Evolutionary conservation across 169 alveolate species (phyloP).

Genomic region (Perkinsus marinus): DNA sequence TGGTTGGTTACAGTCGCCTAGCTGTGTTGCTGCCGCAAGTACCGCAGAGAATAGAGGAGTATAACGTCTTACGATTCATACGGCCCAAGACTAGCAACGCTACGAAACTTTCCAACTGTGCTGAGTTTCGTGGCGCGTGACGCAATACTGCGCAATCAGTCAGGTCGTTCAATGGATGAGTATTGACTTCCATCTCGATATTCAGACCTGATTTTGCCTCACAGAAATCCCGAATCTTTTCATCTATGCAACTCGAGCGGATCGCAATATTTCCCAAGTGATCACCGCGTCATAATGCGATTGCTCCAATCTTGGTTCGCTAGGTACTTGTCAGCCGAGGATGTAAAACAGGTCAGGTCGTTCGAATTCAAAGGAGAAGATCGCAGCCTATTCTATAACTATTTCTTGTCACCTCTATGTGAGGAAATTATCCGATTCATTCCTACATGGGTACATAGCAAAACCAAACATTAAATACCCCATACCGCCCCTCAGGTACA

Average conservation of each 20-base stretch:
- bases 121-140: not conserved
- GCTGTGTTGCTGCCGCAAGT: too few species aligned
- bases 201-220: too few species aligned
- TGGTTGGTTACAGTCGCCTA: too few species aligned
- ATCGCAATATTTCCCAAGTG: too few species aligned
- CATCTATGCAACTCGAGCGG: too few species aligned
- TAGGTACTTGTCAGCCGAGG: not conserved
- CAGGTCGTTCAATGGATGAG: too few species aligned
- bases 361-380: not conserved
- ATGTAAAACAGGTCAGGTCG: not conserved
- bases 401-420: not conserved
- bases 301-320: not conserved
- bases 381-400: not conserved
- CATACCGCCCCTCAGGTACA: not conserved
- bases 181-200: too few species aligned
- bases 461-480: not conserved
- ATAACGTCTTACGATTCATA: too few species aligned
- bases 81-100: too few species aligned
- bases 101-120: too few species aligned
- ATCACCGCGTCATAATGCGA: not conserved
- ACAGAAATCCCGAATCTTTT: too few species aligned
- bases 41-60: too few species aligned
- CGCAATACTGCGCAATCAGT: not conserved
- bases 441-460: not conserved
- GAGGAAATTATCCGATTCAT: not conserved